Base-by-base conservation (phyloP, 2,329 filamentous ascomycete genomes). In the Penicillium sp. region DNA sequence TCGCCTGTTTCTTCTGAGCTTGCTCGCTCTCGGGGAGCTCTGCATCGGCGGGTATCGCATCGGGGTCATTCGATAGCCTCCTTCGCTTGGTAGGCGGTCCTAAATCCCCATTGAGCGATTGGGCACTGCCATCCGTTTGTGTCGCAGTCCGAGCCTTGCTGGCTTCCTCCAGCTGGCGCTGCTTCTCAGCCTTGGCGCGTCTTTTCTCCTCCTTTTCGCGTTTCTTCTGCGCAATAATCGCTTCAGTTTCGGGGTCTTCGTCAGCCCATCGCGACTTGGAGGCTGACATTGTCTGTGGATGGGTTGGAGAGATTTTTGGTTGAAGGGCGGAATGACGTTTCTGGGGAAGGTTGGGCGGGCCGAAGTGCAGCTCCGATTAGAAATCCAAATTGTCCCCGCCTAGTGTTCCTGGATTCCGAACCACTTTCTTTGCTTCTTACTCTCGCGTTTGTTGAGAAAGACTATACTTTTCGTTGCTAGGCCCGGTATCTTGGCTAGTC, bases 201-300 rank as follows among this genome's bases (percentile, higher is more conserved):
- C 90, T 91, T 82, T 95, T 96, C 68, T 92, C 89, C 76, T 96
- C 91, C 77, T 93, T 97, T 72, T 95, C 90, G 60, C 82, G 84
- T 75, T 89, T 93, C 54, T 87, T 82, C 69, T 87, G 86, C 21
- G 87, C 87, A 58, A 76, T 54, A 49, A 90, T 87, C 43, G 88
- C 82, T 44, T 86, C 90, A 22, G 86, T 86, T 72, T 97, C 92
- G 65, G 92, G 90, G 66, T 90, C 90, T 46, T 89, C 87, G 69
- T 92, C 85, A 63, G 90, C 91, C 95, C 95, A 99, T 75, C 93
- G 87, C 50, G 93, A 97, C 71, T 85, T 87, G 53, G 76, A 73
- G 70, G 79, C 79, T 48, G 86, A 81, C 86, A 89, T 90, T 61
- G 44, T 35, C 26, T 47, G 48, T n/a, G 43, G 31, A 29, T 48